Conservation (phyloP, 2,329 filamentous ascomycete species). For the Rhinocladiella similis region DNA sequence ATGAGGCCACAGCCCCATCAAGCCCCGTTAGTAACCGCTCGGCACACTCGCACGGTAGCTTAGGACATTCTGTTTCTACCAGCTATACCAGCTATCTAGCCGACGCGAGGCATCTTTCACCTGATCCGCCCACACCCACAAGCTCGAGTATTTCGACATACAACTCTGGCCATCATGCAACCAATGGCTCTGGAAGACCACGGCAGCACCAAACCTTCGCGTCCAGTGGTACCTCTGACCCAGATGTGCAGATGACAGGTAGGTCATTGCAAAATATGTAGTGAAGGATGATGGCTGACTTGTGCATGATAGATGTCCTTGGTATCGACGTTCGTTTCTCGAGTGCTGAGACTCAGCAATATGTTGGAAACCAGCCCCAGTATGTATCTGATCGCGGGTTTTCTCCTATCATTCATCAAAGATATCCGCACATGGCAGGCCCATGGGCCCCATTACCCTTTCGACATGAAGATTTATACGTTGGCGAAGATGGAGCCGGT, state of each 20-base stretch:
- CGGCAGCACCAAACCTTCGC: neutral
- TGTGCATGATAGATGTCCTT: slow-evolving; percentile 9
- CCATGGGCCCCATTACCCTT: slow-evolving; percentile 18
- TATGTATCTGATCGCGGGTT: slow-evolving; percentile 8
- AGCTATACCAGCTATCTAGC: slow-evolving; percentile 13
- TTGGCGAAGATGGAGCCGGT: neutral
- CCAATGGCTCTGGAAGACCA: neutral
- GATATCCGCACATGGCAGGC: slow-evolving; percentile 4
- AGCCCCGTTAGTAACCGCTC: slow-evolving; percentile 17
- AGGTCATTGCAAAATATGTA: neutral
- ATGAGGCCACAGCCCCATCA: slow-evolving; percentile 10
- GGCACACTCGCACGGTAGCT: slow-evolving; percentile 7
- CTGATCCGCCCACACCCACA: slow-evolving; percentile 13
- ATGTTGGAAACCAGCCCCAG: slow-evolving; percentile 10
- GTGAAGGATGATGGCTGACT: neutral
- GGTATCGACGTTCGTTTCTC: slow-evolving; percentile 19
- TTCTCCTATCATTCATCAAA: slow-evolving; percentile 11
- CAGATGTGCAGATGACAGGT: slow-evolving; percentile 19
- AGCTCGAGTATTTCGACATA: slow-evolving; percentile 12
- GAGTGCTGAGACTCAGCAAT: slow-evolving; percentile 4
- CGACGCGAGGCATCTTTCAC: slow-evolving; percentile 14
- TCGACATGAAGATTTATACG: slow-evolving; percentile 10
- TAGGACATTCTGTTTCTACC: slow-evolving; percentile 6
- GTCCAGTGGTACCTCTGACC: neutral
- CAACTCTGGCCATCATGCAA: neutral